Evolutionary conservation across 768 basidiomycete species (phyloP), one percentile per base, ranked within the genome.

Genomic region (Suillus ampliporus): DNA sequence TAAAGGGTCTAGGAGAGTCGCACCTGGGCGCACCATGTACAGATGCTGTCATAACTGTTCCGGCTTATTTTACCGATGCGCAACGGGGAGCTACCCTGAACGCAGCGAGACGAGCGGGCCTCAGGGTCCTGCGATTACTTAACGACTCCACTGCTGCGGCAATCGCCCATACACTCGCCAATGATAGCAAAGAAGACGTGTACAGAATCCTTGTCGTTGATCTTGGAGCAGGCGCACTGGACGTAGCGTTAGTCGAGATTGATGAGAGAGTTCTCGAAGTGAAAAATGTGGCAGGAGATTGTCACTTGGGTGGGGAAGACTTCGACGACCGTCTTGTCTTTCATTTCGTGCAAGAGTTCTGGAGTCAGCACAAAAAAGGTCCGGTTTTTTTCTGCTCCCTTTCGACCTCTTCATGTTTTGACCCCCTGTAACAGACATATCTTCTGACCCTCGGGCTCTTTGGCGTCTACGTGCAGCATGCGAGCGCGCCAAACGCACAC

Each of bases 401-500:
- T 51, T 10, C 17, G 50, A 5, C 52, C n/a, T 54, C 31, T 58
- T 23, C 13, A 23, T n/a, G 13, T 13, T 47, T 14, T 26, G n/a
- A n/a, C 10, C 40, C 40, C 40, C 1, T 21, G 23, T 47, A 15
- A 2, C 51, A 89, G 94, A 98, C 74, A 81, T 98, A 62, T 94
- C 95, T 31, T 81, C 87, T 67, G 96, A 97, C 81, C 86, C 94
- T 62, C 94, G 95, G 83, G 94, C 97, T 57, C 90, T 97, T 72
- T 94, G 96, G 79, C 95, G 96, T 81, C 90, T 98, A 70, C 93
- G 95, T 67, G 97, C 95, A 58, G 96, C 95, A 68, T 98, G 96
- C 81, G 96, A 98, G 82, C 94, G 95, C 79, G 97, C 95, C 60
- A 99, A 99, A 87, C 91, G 95, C 65, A 97, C 95, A 34, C 92